These are phyloP conservation scores for Juglanconis oblonga DNA, from an alignment of 2,329 filamentous ascomycete species.

Conservation along the genomic window DNA sequence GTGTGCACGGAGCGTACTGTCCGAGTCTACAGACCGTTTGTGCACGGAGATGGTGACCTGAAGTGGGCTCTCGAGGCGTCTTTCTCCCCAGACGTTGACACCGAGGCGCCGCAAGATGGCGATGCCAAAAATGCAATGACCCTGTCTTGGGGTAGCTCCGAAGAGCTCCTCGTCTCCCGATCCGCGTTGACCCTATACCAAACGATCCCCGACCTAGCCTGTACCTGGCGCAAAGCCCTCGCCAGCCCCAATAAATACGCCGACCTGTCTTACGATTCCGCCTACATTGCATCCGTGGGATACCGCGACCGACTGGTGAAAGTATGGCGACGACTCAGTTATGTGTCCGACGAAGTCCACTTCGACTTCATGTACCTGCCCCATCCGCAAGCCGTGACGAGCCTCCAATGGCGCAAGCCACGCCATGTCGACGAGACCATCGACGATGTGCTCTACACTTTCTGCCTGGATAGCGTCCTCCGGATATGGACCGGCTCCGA, in stretches of 20 bases:
- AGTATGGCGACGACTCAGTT: slow-evolving; percentile 85
- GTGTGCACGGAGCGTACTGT: slow-evolving; percentile 64
- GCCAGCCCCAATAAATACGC: slow-evolving; percentile 73
- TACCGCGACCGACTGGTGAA: slow-evolving; percentile 81
- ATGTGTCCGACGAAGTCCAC: slow-evolving; percentile 75
- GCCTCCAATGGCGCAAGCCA: slow-evolving; percentile 80
- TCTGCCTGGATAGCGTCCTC: slow-evolving; percentile 76
- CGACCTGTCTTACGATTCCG: slow-evolving; percentile 79
- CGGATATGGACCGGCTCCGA: slow-evolving; percentile 82
- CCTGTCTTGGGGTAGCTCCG: slow-evolving; percentile 82
- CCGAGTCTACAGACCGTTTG: slow-evolving; percentile 76
- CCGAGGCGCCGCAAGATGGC: slow-evolving; percentile 22
- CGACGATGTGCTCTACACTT: slow-evolving; percentile 87
- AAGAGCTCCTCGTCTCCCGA: slow-evolving; percentile 81
- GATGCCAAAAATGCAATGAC: slow-evolving; percentile 37
- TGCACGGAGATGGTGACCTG: slow-evolving; percentile 65
- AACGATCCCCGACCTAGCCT: slow-evolving; percentile 45
- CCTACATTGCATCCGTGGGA: slow-evolving; percentile 79
- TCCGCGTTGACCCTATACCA: slow-evolving; percentile 67
- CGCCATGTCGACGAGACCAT: slow-evolving; percentile 73
- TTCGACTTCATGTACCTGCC: slow-evolving; percentile 89
- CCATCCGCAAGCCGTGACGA: slow-evolving; percentile 80
- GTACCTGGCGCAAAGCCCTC: slow-evolving; percentile 72
- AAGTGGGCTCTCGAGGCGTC: slow-evolving; percentile 68
- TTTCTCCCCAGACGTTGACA: slow-evolving; percentile 41